A percentile compares a stretch with the other conserved stretches of the same genome.
These are phyloP conservation scores for Erigeron philadelphicus DNA, from an alignment of 140 eudicot species.

Conservation along the genomic window DNA sequence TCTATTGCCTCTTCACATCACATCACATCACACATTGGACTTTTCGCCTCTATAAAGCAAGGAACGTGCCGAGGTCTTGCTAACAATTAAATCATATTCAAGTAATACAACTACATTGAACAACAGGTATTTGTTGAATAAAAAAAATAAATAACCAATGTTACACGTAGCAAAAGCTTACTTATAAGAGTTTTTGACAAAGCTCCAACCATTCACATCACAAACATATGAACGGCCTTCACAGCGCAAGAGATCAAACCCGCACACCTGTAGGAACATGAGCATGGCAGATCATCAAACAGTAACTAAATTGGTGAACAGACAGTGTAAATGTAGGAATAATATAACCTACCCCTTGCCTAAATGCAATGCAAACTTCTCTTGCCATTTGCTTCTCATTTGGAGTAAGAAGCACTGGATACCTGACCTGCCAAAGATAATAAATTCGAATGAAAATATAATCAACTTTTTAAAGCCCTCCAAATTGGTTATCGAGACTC, in stretches of 20 bases:
- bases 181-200: conserved; percentile 94
- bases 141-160: conserved; percentile 6
- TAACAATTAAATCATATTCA: background rate
- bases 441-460: background rate
- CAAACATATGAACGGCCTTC: conserved; percentile 97
- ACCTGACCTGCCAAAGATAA: conserved; percentile 69
- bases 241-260: conserved; percentile 96
- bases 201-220: conserved; percentile 99
- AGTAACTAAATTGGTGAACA: conserved; percentile 14
- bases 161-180: conserved; percentile 18
- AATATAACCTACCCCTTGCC: conserved; percentile 72
- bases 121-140: background rate
- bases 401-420: conserved; percentile 99
- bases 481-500: background rate
- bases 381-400: conserved; percentile 95
- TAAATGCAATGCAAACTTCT: conserved; percentile 93
- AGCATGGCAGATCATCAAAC: conserved; percentile 21
- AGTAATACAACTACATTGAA: conserved; percentile 18
- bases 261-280: conserved; percentile 72
- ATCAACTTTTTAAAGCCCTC: background rate
- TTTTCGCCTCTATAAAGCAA: conserved; percentile 2
- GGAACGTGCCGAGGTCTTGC: background rate
- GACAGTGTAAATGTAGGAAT: background rate
- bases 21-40: background rate
- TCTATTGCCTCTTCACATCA: no score